Percentiles rank a stretch among this genome's conserved stretches.
phyloP scores from a whole-genome alignment of 1,139 yeast genomes.

The Meyerozyma carpophila region DNA sequence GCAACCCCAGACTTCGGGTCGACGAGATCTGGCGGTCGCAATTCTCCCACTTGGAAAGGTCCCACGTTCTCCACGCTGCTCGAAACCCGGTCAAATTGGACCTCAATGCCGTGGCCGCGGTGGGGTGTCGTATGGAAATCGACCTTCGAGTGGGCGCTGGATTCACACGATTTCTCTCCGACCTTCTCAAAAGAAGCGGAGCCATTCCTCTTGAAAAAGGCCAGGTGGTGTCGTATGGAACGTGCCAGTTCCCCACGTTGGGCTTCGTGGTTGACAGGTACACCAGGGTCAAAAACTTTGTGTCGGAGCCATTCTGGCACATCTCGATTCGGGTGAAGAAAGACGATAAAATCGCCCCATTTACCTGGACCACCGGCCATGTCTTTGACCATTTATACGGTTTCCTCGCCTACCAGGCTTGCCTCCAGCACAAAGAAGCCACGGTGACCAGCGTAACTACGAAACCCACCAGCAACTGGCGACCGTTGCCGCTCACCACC shows the following conservation, averaged over 20 bases:
- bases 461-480: constrained; percentile 67
- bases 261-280: constrained; percentile 97
- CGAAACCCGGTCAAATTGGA: constrained; percentile 59
- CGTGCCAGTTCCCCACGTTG: constrained; percentile 95
- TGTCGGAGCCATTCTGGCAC: constrained; percentile 78
- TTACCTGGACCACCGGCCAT: constrained; percentile 66
- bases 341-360: constrained; percentile 29
- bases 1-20: constrained; percentile 44
- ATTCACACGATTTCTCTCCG: constrained; percentile 74
- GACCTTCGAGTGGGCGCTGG: constrained; percentile 89
- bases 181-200: constrained; percentile 30
- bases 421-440: constrained; percentile 46
- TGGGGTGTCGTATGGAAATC: constrained; percentile 76
- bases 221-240: constrained; percentile 65
- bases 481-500: constrained; percentile 90
- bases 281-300: constrained; percentile 64
- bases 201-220: constrained; percentile 14
- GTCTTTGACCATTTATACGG: constrained; percentile 71
- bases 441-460: constrained; percentile 47
- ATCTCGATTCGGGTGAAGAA: constrained; percentile 49
- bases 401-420: constrained; percentile 58
- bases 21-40: constrained; percentile 63
- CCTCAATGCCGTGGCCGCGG: constrained; percentile 73
- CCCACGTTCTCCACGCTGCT: constrained; percentile 75
- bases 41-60: constrained; percentile 80